Evolutionary conservation across 176 grass and related monocot genomes (phyloP).

Genomic region (Puccinellia tenuiflora): DNA sequence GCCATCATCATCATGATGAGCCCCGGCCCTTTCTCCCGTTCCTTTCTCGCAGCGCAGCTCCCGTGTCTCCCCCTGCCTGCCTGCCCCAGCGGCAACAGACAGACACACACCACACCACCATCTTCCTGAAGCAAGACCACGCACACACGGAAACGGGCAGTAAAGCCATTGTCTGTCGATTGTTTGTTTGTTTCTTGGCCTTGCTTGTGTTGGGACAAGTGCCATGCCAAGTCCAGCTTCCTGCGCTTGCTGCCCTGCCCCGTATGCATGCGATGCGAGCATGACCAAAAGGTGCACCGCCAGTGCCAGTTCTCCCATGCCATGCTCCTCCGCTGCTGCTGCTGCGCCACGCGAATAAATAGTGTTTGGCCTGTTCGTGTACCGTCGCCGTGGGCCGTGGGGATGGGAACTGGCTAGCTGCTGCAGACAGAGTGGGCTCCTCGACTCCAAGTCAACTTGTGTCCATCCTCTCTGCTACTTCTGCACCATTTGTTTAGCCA

Average conservation of each 20-base stretch:
- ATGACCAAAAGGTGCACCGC: slow-evolving; percentile 12
- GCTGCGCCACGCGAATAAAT: too few relatives aligned
- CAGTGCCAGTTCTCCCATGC: neutral
- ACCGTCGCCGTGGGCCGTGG: neutral
- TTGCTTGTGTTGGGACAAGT: slow-evolving; percentile 26
- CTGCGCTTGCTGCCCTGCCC: neutral
- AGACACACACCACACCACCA: neutral
- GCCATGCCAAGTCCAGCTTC: too few relatives aligned
- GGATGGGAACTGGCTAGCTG: neutral
- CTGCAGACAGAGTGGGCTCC: neutral
- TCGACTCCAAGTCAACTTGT: neutral
- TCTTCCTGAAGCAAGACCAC: neutral
- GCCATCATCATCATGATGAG: slow-evolving; percentile 22
- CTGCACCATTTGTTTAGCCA: neutral
- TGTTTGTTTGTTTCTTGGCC: slow-evolving; percentile 27
- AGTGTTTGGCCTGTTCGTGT: neutral
- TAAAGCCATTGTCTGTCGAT: neutral
- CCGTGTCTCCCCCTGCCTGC: slow-evolving; percentile 3
- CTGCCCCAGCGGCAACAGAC: neutral
- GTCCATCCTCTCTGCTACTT: neutral
- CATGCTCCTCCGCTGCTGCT: too few relatives aligned
- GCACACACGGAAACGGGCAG: slow-evolving; percentile 3
- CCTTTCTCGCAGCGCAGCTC: neutral
- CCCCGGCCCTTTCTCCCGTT: neutral
- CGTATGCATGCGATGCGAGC: neutral